These are phyloP conservation scores for Chalaropsis ovoidea DNA, from an alignment of 2,329 filamentous ascomycete genomes.

Conservation along the genomic window DNA sequence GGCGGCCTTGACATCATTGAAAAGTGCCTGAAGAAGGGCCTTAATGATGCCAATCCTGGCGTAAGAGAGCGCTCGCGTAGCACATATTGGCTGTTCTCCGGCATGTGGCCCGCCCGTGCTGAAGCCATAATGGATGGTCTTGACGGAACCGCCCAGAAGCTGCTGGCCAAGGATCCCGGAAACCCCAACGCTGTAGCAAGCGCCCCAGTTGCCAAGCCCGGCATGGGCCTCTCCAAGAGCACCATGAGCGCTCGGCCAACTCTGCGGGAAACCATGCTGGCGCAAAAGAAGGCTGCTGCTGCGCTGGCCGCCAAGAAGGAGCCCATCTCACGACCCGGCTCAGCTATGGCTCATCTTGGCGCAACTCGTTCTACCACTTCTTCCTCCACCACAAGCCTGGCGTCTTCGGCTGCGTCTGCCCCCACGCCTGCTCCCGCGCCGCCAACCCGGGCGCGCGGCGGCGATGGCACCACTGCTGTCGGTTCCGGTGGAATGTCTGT, in stretches of 20 bases:
- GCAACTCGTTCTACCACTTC: constrained; percentile 38
- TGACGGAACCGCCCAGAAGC: constrained; percentile 65
- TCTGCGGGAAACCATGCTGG: constrained; percentile 72
- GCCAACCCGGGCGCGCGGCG: constrained; percentile 14
- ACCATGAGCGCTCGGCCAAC: constrained; percentile 53
- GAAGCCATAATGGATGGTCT: constrained; percentile 67
- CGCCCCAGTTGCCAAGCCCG: constrained; percentile 42
- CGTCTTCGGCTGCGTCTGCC: neutral
- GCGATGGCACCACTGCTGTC: constrained; percentile 38
- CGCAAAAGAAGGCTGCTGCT: constrained; percentile 59
- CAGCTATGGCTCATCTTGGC: constrained; percentile 53
- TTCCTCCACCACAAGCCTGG: constrained; percentile 31
- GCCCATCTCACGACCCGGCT: constrained; percentile 49
- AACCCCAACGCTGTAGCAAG: constrained; percentile 62
- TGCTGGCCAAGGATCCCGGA: constrained; percentile 70
- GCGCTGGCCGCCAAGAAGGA: constrained; percentile 41
- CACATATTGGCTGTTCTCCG: constrained; percentile 76
- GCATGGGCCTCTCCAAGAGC: constrained; percentile 53
- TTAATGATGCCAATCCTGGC: constrained; percentile 80
- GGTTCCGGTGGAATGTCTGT: constrained; percentile 51
- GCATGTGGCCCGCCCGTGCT: constrained; percentile 66
- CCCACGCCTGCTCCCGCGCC: constrained; percentile 28
- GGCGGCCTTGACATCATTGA: constrained; percentile 76
- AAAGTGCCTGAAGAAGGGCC: constrained; percentile 78
- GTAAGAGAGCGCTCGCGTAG: constrained; percentile 78